phyloP scores from a whole-genome alignment of 2,329 filamentous ascomycete genomes.

The Monilinia vaccinii-corymbosi region DNA sequence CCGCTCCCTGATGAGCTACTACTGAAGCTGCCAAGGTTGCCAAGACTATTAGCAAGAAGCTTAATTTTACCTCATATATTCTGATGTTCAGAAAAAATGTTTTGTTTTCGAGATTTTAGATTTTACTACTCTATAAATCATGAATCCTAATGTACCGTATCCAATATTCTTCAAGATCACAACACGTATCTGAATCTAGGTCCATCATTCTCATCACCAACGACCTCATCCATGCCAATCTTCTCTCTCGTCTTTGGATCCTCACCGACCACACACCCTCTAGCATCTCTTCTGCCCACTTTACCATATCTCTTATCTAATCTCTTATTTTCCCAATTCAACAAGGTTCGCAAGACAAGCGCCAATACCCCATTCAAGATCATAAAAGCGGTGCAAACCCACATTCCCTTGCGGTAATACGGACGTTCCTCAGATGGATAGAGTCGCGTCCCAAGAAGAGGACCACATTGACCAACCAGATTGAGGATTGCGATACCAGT shows the following conservation, averaged over 20 bases:
- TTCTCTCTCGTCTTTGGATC: neutral
- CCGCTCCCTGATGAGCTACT: too few species aligned
- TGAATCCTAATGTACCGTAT: too few species aligned
- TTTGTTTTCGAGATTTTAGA: too few species aligned
- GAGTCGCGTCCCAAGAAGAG: slow-evolving; percentile 53
- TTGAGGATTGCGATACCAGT: slow-evolving; percentile 59
- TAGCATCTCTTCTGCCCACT: slow-evolving; percentile 9
- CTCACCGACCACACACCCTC: neutral
- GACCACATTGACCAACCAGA: slow-evolving; percentile 56
- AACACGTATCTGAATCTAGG: slow-evolving; percentile 22
- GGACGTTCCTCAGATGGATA: slow-evolving; percentile 43
- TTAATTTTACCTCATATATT: neutral
- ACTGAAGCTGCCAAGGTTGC: neutral
- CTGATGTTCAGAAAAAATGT: too few species aligned
- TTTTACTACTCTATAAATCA: too few species aligned
- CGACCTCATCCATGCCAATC: neutral
- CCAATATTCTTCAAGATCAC: neutral
- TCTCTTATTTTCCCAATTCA: slow-evolving; percentile 51
- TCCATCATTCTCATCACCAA: slow-evolving; percentile 24
- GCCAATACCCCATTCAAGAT: slow-evolving; percentile 49
- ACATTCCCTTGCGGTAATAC: slow-evolving; percentile 45
- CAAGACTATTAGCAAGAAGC: neutral
- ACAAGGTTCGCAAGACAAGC: slow-evolving; percentile 41
- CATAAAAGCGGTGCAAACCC: slow-evolving; percentile 53
- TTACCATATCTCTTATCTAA: slow-evolving; percentile 38